Conservation (phyloP, 1,284 basidiomycete species). For the Fistulina hepatica region DNA sequence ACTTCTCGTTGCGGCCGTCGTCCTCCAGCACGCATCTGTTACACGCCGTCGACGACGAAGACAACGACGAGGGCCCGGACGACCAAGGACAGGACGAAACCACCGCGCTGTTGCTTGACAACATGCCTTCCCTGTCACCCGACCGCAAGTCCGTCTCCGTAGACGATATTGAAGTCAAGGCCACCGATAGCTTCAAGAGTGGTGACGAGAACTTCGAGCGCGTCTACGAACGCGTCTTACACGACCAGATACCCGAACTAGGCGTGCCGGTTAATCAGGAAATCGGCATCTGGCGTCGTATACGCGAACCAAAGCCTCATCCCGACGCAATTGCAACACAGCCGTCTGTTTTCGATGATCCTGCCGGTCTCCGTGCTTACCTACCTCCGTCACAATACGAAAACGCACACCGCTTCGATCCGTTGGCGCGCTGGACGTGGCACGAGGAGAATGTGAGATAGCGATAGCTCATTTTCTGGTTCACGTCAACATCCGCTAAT, state of each 20-base stretch:
- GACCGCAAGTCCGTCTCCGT: constrained; percentile 16
- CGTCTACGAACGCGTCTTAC: too few species aligned
- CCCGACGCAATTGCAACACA: constrained; percentile 45
- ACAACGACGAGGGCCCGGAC: too few species aligned
- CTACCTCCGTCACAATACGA: constrained; percentile 47
- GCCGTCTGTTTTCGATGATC: constrained; percentile 51
- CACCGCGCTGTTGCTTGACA: too few species aligned
- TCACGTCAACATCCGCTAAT: constrained; percentile 1
- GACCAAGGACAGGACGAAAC: too few species aligned
- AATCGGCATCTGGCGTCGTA: constrained; percentile 18
- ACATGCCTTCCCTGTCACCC: background rate
- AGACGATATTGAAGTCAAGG: constrained; percentile 1
- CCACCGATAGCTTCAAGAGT: background rate
- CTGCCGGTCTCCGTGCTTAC: constrained; percentile 38
- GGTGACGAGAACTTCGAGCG: too few species aligned
- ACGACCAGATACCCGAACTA: constrained; percentile 23
- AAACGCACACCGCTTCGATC: constrained; percentile 56
- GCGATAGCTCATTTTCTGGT: background rate
- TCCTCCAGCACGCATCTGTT: too few species aligned
- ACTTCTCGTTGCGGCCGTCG: too few species aligned
- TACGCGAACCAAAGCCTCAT: constrained; percentile 21
- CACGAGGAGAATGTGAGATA: constrained; percentile 45
- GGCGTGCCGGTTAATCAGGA: constrained; percentile 18
- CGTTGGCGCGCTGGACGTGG: constrained; percentile 60
- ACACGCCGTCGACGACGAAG: too few species aligned